A percentile compares a stretch with the other conserved stretches of the same genome.
Conservation (phyloP, 2,329 filamentous ascomycete genomes). For the Nannizziopsis barbatae region DNA sequence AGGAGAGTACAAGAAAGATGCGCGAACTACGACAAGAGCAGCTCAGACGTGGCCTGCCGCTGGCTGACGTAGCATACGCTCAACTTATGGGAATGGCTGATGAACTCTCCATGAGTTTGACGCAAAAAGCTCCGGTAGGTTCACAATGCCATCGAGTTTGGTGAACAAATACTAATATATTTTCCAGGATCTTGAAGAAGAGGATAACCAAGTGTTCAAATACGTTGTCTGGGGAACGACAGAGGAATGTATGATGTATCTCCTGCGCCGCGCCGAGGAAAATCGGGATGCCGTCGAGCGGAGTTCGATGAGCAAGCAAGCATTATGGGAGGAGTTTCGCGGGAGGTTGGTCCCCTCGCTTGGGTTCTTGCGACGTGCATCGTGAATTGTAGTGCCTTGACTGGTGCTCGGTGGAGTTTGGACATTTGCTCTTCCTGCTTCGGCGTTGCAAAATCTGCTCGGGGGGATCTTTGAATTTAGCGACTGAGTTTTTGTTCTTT, state of each 20-base stretch:
- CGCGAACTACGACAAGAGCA: conserved; percentile 38
- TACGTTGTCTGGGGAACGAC: conserved; percentile 50
- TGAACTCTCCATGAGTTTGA: conserved; percentile 58
- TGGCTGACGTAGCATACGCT: conserved; percentile 49
- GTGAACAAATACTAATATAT: conserved; percentile 19
- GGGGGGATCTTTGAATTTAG: too few relatives aligned
- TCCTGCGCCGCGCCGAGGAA: conserved; percentile 57
- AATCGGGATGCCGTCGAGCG: conserved; percentile 54
- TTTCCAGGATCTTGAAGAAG: conserved; percentile 23
- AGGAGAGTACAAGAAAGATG: conserved; percentile 42
- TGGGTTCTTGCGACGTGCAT: neutral
- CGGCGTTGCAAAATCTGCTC: too few relatives aligned
- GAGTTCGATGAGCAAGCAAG: conserved; percentile 22
- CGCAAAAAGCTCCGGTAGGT: conserved; percentile 28
- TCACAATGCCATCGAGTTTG: neutral
- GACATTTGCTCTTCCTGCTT: too few relatives aligned
- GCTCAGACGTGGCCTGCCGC: conserved; percentile 35
- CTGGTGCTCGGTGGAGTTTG: neutral
- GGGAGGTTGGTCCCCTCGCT: neutral
- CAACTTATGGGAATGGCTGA: conserved; percentile 96
- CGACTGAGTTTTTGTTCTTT: too few relatives aligned
- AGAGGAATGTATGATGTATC: conserved; percentile 50
- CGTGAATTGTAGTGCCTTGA: neutral
- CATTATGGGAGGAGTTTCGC: conserved; percentile 16
- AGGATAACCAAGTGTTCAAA: conserved; percentile 45